phyloP scores from a whole-genome alignment of 257 asterid species.

The Osmanthus fragrans region DNA sequence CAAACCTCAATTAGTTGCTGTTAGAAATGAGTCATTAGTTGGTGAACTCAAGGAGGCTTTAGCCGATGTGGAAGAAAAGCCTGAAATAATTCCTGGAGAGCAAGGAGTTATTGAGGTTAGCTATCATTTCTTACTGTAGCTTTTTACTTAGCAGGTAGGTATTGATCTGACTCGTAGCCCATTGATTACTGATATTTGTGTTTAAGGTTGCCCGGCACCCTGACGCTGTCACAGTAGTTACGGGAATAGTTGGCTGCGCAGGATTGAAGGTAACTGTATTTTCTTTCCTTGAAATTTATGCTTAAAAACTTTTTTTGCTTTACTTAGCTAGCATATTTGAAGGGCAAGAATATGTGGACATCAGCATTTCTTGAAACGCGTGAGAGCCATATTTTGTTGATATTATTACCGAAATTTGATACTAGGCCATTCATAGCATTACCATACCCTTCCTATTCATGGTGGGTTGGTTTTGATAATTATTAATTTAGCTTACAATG shows the following conservation, averaged over 20 bases:
- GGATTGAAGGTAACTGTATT: conserved; percentile 74
- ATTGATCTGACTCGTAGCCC: conserved; percentile 10
- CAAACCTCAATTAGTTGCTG: conserved; percentile 82
- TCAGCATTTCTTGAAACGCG: background rate
- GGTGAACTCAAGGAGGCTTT: conserved; percentile 86
- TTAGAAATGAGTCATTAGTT: conserved; percentile 65
- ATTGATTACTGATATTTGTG: conserved; percentile 5
- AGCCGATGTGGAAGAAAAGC: conserved; percentile 69
- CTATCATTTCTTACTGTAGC: conserved; percentile 10
- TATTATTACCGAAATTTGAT: background rate
- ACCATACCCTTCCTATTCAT: no score
- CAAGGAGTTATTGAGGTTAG: conserved; percentile 88
- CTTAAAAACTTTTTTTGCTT: background rate
- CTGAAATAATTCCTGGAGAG: conserved; percentile 94
- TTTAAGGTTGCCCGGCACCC: conserved; percentile 95
- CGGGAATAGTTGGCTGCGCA: conserved; percentile 98
- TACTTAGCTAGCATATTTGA: background rate
- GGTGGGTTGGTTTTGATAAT: no score
- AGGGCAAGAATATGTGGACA: background rate
- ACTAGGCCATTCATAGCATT: no score
- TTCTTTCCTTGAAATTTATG: background rate
- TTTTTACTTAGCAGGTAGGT: conserved; percentile 2
- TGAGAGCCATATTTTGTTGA: background rate
- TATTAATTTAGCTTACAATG: no score
- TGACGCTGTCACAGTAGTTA: conserved; percentile 91